Evolutionary conservation across 306 rosid genomes (phyloP).

Genomic region (Inga laurina): DNA sequence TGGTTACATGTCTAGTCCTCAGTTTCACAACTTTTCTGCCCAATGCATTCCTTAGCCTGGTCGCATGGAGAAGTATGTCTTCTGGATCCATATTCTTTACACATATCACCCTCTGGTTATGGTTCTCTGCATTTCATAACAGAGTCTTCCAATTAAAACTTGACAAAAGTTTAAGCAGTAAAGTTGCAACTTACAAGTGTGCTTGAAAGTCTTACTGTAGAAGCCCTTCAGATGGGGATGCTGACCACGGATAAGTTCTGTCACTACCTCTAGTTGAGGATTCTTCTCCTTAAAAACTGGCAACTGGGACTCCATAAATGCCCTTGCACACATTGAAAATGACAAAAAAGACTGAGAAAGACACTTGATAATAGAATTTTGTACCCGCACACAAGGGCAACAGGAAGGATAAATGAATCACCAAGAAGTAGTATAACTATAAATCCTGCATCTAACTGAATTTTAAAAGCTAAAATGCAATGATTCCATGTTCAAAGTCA

Average conservation of each 20-base stretch:
- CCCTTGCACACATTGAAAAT: conserved; percentile 46
- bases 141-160: conserved; percentile 21
- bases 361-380: neutral
- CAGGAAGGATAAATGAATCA: neutral
- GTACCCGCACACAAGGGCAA: neutral
- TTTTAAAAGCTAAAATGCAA: conserved; percentile 1
- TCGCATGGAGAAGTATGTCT: conserved; percentile 63
- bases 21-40: conserved; percentile 93
- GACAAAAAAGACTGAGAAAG: conserved; percentile 13
- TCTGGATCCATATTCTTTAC: conserved; percentile 88
- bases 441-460: neutral
- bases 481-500: neutral
- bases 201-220: conserved; percentile 56
- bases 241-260: conserved; percentile 90
- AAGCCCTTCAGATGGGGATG: conserved; percentile 88
- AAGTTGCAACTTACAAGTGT: conserved; percentile 1
- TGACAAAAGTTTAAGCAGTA: neutral
- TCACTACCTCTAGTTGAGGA: conserved; percentile 85
- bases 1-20: conserved; percentile 82
- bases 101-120: conserved; percentile 71
- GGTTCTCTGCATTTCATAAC: conserved; percentile 58
- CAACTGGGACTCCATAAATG: conserved; percentile 81
- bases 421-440: neutral
- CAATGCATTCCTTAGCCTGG: conserved; percentile 76
- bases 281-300: conserved; percentile 72